Evolutionary conservation across 768 basidiomycete genomes (phyloP).

Genomic region (Naganishia vishniacii): DNA sequence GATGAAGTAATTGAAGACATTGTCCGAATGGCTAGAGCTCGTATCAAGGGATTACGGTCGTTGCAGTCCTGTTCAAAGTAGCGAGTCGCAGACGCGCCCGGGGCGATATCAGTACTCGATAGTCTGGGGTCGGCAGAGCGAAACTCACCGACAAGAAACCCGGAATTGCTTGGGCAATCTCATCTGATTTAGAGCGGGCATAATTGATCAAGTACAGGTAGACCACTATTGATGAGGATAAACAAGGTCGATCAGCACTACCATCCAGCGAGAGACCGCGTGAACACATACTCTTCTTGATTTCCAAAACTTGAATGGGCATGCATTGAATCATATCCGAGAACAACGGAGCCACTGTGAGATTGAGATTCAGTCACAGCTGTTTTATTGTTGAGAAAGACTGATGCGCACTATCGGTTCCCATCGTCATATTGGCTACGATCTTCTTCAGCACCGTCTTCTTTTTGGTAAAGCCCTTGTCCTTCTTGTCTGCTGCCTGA

Average conservation of each 20-base stretch:
- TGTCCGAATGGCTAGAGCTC: slow-evolving; percentile 92
- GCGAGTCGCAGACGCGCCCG: too few relatives aligned
- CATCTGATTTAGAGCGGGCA: slow-evolving; percentile 85
- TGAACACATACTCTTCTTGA: slow-evolving; percentile 83
- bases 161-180: slow-evolving; percentile 83
- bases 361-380: slow-evolving; percentile 29
- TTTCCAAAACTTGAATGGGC: slow-evolving; percentile 89
- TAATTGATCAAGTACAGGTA: slow-evolving; percentile 97
- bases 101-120: too few relatives aligned
- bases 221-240: slow-evolving; percentile 63
- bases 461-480: slow-evolving; percentile 90
- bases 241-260: not conserved
- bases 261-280: slow-evolving; percentile 3
- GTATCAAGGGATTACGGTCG: slow-evolving; percentile 92
- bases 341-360: slow-evolving; percentile 85
- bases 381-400: not conserved
- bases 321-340: slow-evolving; percentile 93
- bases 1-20: slow-evolving; percentile 99
- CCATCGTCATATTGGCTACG: slow-evolving; percentile 99
- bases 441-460: slow-evolving; percentile 95
- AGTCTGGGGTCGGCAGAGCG: too few relatives aligned
- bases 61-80: slow-evolving; percentile 70
- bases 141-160: slow-evolving; percentile 73
- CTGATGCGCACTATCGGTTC: slow-evolving; percentile 80
- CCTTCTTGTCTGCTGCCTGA: slow-evolving; percentile 77